Conservation (phyloP, 2,329 filamentous ascomycete species). For the Fusarium armeniacum region DNA sequence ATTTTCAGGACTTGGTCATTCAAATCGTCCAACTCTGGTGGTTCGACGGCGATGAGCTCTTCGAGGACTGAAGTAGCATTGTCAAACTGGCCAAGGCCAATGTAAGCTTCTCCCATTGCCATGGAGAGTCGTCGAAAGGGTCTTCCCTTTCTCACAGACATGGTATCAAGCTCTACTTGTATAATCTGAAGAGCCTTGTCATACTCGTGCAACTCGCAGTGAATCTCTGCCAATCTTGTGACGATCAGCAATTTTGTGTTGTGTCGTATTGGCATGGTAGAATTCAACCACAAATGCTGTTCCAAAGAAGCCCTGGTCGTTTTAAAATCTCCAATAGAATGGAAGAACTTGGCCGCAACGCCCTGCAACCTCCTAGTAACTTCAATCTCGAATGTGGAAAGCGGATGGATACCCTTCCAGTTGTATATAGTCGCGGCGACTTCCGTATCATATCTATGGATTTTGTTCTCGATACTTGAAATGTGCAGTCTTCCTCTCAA, state of each 20-base stretch:
- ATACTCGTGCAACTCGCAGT: slow-evolving; percentile 51
- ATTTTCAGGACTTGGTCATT: slow-evolving; percentile 53
- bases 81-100: slow-evolving; percentile 41
- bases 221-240: slow-evolving; percentile 49
- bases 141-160: slow-evolving; percentile 36
- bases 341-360: slow-evolving; percentile 52
- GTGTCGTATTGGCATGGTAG: slow-evolving; percentile 43
- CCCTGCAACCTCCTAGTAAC: slow-evolving; percentile 54
- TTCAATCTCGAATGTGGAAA: slow-evolving; percentile 53
- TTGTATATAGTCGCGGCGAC: slow-evolving; percentile 51
- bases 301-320: slow-evolving; percentile 51
- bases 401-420: slow-evolving; percentile 50
- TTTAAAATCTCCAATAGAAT: slow-evolving; percentile 53
- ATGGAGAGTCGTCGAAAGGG: slow-evolving; percentile 48
- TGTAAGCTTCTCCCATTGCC: slow-evolving; percentile 44
- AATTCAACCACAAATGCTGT: slow-evolving; percentile 50
- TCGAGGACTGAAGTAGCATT: slow-evolving; percentile 31
- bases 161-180: slow-evolving; percentile 40
- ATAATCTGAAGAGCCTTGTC: slow-evolving; percentile 43
- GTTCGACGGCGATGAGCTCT: slow-evolving; percentile 36
- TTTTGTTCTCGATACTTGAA: slow-evolving; percentile 55
- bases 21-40: slow-evolving; percentile 49
- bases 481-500: slow-evolving; percentile 53
- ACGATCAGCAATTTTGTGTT: slow-evolving; percentile 50
- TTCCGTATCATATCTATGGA: slow-evolving; percentile 51